A percentile compares a stretch with the other conserved stretches of the same genome.
Evolutionary conservation across 2,329 filamentous ascomycete genomes (phyloP).

Genomic region (Endothia cerciana): DNA sequence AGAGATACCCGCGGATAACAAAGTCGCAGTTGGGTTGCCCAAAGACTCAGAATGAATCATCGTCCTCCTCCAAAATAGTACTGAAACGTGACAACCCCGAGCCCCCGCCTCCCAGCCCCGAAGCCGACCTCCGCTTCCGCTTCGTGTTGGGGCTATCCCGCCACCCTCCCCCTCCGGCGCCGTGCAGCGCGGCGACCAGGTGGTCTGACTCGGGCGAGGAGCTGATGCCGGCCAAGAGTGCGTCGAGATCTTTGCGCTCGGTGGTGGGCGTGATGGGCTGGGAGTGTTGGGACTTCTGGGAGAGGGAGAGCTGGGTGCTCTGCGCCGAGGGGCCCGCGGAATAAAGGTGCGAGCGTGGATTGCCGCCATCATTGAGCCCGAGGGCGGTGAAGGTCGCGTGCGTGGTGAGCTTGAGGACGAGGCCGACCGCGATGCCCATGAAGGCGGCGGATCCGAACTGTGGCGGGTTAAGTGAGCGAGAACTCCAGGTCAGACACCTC

Average conservation of each 20-base stretch:
- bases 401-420: slow-evolving; percentile 61
- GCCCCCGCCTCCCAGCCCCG: not conserved
- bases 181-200: slow-evolving; percentile 9
- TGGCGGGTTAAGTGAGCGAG: slow-evolving; percentile 46
- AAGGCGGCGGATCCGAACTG: slow-evolving; percentile 67
- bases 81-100: slow-evolving; percentile 40
- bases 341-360: not conserved
- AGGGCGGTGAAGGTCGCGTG: slow-evolving; percentile 57
- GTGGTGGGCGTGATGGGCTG: slow-evolving; percentile 23
- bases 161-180: slow-evolving; percentile 16
- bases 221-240: slow-evolving; percentile 23
- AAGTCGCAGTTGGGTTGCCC: not conserved
- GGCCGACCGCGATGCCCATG: slow-evolving; percentile 67
- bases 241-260: slow-evolving; percentile 22
- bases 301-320: slow-evolving; percentile 6
- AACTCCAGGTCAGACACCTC: not conserved
- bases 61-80: slow-evolving; percentile 74
- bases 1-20: too few species aligned
- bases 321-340: not conserved
- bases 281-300: slow-evolving; percentile 7
- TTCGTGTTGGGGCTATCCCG: slow-evolving; percentile 36
- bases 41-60: slow-evolving; percentile 47
- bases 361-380: slow-evolving; percentile 41
- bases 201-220: slow-evolving; percentile 23
- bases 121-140: slow-evolving; percentile 43